Evolutionary conservation across 306 rosid species (phyloP).

Genomic region (Vigna reflexopilosa): DNA sequence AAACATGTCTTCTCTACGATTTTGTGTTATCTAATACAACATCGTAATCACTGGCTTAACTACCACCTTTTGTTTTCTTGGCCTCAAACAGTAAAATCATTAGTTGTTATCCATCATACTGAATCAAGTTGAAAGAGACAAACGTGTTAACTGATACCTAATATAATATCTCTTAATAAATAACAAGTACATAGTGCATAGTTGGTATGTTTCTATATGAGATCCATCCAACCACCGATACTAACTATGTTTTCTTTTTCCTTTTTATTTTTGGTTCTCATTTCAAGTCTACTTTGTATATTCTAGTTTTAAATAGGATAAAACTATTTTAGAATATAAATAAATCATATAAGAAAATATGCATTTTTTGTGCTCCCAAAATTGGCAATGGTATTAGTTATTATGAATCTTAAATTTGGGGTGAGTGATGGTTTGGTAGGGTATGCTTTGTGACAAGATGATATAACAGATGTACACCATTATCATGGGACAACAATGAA

Average conservation of each 20-base stretch:
- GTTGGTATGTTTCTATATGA: slow-evolving; percentile 28
- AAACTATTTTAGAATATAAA: no score
- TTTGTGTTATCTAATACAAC: slow-evolving; percentile 35
- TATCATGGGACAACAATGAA: slow-evolving; percentile 35
- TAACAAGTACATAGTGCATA: not conserved
- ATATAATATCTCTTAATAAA: not conserved
- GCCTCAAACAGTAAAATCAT: slow-evolving; percentile 6
- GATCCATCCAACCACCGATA: slow-evolving; percentile 32
- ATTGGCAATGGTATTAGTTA: no score
- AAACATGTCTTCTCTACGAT: not conserved
- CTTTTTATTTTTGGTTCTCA: not conserved
- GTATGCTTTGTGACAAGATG: slow-evolving; percentile 38
- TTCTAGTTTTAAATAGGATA: no score
- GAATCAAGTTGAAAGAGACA: not conserved
- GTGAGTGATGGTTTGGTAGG: slow-evolving; percentile 19
- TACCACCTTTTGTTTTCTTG: slow-evolving; percentile 16
- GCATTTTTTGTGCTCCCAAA: no score
- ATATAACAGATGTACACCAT: slow-evolving; percentile 28
- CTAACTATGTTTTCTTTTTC: slow-evolving; percentile 3
- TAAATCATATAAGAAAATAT: no score
- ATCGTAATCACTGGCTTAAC: slow-evolving; percentile 35
- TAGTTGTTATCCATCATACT: slow-evolving; percentile 5
- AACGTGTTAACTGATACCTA: slow-evolving; percentile 13
- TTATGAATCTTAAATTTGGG: not conserved
- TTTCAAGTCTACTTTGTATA: no score